phyloP scores from a whole-genome alignment of 345 rosid species.

The Populus davidiana region DNA sequence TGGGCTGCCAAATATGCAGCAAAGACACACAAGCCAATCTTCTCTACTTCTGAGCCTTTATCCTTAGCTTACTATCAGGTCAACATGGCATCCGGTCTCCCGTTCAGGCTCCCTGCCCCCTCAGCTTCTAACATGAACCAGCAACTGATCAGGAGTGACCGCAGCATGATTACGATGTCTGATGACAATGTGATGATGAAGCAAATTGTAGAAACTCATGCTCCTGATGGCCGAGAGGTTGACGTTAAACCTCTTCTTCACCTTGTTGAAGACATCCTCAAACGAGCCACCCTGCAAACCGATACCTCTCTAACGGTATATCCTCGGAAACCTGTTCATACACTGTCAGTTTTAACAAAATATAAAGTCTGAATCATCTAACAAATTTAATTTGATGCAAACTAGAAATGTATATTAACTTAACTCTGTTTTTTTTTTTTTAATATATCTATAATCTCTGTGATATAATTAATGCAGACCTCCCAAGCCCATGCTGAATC shows the following conservation, averaged over 20 bases:
- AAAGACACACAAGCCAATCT: slow-evolving; percentile 12
- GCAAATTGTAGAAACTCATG: slow-evolving; percentile 51
- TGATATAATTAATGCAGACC: background rate
- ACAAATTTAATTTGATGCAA: too few species aligned
- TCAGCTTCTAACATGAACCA: background rate
- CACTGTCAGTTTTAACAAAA: too few species aligned
- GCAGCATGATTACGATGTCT: slow-evolving; percentile 50
- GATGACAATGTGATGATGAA: slow-evolving; percentile 67
- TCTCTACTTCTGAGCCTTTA: background rate
- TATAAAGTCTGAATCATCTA: too few species aligned
- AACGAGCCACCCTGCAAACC: slow-evolving; percentile 46
- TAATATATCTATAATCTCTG: background rate
- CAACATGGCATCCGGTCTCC: background rate
- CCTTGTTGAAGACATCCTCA: slow-evolving; percentile 67
- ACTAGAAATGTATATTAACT: too few species aligned
- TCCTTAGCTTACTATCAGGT: background rate
- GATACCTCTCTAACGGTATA: slow-evolving; percentile 29
- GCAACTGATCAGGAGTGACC: slow-evolving; percentile 30
- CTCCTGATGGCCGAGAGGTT: slow-evolving; percentile 65
- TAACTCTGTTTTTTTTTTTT: too few species aligned
- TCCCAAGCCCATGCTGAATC: slow-evolving; percentile 8
- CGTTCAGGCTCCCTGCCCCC: background rate
- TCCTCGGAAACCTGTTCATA: background rate
- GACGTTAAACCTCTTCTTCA: slow-evolving; percentile 60
- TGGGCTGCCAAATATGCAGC: slow-evolving; percentile 6